Base-by-base conservation (phyloP, 208 protist genomes). In the Phytomonas sp. region DNA sequence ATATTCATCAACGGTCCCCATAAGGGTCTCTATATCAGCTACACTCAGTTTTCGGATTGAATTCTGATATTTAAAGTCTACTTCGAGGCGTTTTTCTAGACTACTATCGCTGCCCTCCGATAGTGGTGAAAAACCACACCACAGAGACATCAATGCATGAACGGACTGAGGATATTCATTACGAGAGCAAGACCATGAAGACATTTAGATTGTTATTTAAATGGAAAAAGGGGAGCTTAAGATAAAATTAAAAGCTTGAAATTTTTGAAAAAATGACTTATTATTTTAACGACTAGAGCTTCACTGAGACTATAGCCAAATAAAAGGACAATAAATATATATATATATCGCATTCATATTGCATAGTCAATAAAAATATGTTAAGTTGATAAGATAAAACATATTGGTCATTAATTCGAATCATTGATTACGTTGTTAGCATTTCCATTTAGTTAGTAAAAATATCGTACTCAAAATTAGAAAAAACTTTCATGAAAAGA, bases 71-170 rank as follows among this genome's bases (percentile, higher is more conserved):
- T 76, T 77, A 73, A 95, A 90, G 81, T 95, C 86, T 16, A 95
- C 63, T 80, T 95, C 85, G 29, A 93, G 81, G 29, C 90, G 87
- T 77, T 95, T 95, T 74, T 95, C 87, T 29, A 91, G 74, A 0
- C 84, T 82, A 63, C 82, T 81, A 74, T 92, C 88, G 68, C 56
- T 79, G 71, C 74, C 73, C 45, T 65, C 66, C 5, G 79, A 82
- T 12, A 86, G 76, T 61, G 67, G 69, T 16, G 73, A 79, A 69
- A 92, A 95, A 36, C 87, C 90, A 45, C 90, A 87, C 88, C 90
- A 95, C 29, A 91, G 78, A 34, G 90, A 82, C 90, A 95, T 91
- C 34, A 95, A 67, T 49, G 73, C 84, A 70, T 92, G 90, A 29
- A 95, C 90, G 1, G 88, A 93, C 56, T 83, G 72, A 1, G 90